phyloP scores from a whole-genome alignment of 2,329 filamentous ascomycete species.

The Diaporthe citri region DNA sequence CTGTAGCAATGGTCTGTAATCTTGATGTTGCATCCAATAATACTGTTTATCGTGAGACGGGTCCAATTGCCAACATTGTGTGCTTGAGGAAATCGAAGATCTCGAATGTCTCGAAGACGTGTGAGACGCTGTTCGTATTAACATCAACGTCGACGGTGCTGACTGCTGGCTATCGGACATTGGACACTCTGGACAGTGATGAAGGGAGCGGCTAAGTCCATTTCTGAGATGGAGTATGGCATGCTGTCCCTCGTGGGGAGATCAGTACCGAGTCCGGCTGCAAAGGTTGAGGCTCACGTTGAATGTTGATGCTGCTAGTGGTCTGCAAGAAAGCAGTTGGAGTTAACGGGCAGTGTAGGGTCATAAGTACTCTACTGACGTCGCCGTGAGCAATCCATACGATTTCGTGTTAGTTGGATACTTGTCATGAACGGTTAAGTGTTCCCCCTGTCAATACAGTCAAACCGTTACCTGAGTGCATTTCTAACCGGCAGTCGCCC shows the following conservation, averaged over 20 bases:
- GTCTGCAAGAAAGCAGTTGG: neutral
- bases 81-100: neutral
- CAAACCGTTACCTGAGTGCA: neutral
- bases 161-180: neutral
- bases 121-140: neutral
- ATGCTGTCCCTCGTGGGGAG: neutral
- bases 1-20: conserved; percentile 1
- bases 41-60: neutral
- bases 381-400: rapidly evolving
- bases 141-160: neutral
- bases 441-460: neutral
- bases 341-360: neutral
- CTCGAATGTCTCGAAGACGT: neutral
- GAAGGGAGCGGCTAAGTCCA: neutral
- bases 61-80: neutral
- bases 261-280: neutral
- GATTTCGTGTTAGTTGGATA: neutral
- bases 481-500: conserved; percentile 4
- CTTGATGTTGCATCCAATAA: neutral
- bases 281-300: neutral
- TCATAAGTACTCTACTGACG: neutral
- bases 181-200: neutral
- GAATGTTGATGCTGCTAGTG: neutral
- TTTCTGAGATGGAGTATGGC: neutral
- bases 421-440: neutral